A percentile compares a stretch with the other conserved stretches of the same genome.
Evolutionary conservation across 1,139 yeast genomes (phyloP).

Genomic region (Chernovozyma aurita): DNA sequence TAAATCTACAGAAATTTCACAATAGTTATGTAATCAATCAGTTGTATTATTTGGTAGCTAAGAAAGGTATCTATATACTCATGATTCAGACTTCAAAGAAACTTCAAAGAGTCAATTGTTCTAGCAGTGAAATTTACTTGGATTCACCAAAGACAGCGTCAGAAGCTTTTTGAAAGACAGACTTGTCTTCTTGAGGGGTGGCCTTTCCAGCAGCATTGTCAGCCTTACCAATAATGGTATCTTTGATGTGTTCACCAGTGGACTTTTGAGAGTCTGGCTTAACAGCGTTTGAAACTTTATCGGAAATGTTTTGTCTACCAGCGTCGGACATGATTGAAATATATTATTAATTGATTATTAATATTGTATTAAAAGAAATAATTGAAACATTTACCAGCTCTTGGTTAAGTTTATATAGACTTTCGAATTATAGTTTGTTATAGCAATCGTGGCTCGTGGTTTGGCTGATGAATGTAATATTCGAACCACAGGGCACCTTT

Average conservation of each 20-base stretch:
- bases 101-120: too few species aligned
- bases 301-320: constrained; percentile 43
- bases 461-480: too few species aligned
- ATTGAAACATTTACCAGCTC: neutral
- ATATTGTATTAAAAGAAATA: neutral
- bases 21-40: too few species aligned
- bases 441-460: too few species aligned
- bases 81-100: too few species aligned
- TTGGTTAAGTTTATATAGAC: too few species aligned
- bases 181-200: constrained; percentile 32
- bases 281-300: constrained; percentile 33
- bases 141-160: constrained; percentile 31
- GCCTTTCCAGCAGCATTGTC: constrained; percentile 36
- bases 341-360: neutral
- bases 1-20: too few species aligned
- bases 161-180: constrained; percentile 39
- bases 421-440: too few species aligned
- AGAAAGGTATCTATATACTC: too few species aligned
- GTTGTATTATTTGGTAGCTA: too few species aligned
- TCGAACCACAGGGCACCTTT: too few species aligned
- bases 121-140: constrained; percentile 1
- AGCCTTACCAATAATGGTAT: constrained; percentile 28
- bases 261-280: constrained; percentile 43
- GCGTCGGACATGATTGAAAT: constrained; percentile 38
- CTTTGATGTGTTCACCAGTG: constrained; percentile 33